Conservation (phyloP, 1,284 basidiomycete species). For the Austroboletus rostrupii region DNA sequence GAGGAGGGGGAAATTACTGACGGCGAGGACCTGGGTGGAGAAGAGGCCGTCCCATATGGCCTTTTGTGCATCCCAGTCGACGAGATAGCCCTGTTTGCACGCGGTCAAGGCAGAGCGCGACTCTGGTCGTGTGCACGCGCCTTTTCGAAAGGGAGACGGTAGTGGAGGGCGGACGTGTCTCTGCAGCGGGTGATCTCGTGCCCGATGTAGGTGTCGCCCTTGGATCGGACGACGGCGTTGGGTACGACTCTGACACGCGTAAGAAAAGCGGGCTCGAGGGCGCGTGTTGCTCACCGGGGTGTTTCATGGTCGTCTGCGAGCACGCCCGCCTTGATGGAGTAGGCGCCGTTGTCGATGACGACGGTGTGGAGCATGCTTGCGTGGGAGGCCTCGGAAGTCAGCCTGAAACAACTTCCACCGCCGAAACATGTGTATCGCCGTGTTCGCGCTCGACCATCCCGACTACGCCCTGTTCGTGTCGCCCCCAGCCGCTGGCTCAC, state of each 20-base stretch:
- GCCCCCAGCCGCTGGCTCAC: constrained; percentile 4
- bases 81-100: constrained; percentile 71
- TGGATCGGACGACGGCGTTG: constrained; percentile 79
- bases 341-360: constrained; percentile 84
- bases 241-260: constrained; percentile 54
- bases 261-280: not conserved
- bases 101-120: constrained; percentile 7
- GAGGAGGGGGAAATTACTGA: constrained; percentile 34
- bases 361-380: constrained; percentile 35
- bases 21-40: constrained; percentile 64
- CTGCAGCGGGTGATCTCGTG: constrained; percentile 74
- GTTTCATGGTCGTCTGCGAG: constrained; percentile 29
- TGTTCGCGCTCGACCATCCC: constrained; percentile 71
- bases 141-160: constrained; percentile 82
- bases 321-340: constrained; percentile 73
- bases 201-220: constrained; percentile 79
- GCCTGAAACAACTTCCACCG: not conserved
- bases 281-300: constrained; percentile 13
- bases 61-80: constrained; percentile 92
- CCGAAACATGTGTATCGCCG: constrained; percentile 60
- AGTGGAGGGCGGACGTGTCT: constrained; percentile 77
- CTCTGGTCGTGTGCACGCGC: constrained; percentile 37
- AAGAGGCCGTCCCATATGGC: constrained; percentile 87
- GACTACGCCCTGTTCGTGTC: constrained; percentile 70
- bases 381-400: constrained; percentile 12